These are phyloP conservation scores for Conidiobolus incongruus DNA, from an alignment of 371 early-diverging fungal species.

Conservation along the genomic window DNA sequence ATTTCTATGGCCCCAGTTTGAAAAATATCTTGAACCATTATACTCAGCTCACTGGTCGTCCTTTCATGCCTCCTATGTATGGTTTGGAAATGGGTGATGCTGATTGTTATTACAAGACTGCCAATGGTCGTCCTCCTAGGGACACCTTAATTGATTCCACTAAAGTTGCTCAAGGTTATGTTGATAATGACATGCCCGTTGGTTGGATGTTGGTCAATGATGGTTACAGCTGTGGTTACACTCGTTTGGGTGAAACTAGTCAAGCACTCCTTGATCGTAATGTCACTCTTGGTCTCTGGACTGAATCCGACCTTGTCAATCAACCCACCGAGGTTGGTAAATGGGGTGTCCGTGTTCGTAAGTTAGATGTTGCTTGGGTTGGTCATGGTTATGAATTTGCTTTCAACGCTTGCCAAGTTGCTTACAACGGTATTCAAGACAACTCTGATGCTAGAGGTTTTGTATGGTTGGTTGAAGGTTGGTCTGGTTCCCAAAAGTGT, in stretches of 20 bases:
- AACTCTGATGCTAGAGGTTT: too few relatives aligned
- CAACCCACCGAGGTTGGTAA: slow-evolving; percentile 1
- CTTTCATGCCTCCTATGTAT: slow-evolving; percentile 1
- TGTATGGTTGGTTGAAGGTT: too few relatives aligned
- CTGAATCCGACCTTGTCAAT: too few relatives aligned
- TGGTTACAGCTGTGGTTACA: slow-evolving; percentile 1
- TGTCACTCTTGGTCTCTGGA: too few relatives aligned
- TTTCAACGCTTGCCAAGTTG: too few relatives aligned
- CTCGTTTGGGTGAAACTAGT: neutral
- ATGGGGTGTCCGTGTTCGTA: neutral
- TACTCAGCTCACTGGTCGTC: neutral
- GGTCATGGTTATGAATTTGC: too few relatives aligned
- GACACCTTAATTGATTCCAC: slow-evolving; percentile 2
- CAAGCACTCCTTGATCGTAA: neutral
- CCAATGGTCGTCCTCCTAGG: neutral
- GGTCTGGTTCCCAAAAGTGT: too few relatives aligned
- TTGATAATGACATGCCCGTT: neutral
- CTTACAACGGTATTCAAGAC: too few relatives aligned
- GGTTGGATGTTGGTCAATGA: slow-evolving; percentile 1
- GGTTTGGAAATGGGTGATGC: too few relatives aligned
- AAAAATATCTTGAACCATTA: neutral
- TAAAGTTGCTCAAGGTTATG: too few relatives aligned
- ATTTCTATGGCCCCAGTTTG: neutral
- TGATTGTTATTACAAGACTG: slow-evolving; percentile 1
- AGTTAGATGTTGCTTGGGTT: neutral